Base-by-base conservation (phyloP, 2,329 filamentous ascomycete genomes). In the Lanzia echinophila region DNA sequence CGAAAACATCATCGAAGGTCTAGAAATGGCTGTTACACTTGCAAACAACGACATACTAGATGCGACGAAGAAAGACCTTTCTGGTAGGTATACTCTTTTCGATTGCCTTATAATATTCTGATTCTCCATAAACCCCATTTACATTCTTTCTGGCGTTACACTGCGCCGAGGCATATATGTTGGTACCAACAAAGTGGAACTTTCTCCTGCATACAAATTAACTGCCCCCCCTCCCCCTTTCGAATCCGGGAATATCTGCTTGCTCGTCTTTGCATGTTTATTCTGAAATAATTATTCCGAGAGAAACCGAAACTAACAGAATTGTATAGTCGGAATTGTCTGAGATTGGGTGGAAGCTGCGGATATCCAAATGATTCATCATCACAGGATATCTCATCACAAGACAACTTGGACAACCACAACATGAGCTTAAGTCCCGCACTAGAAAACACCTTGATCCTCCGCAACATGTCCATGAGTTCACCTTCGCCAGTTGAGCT, bases 41-140 rank as follows among this genome's bases (percentile, higher is more conserved):
- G 47, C 20, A 50, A 50, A 43, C 47, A 50, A 15, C 47, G 47
- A 20, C 47, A 50, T 43, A 50, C 39, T 19, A 36, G 47, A 19
- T 50, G 47, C 19, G 36, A 43, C 15, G 47, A 50, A 50, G 39
- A 28, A 17, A 43, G 39, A 20, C 47, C 47, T 13, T 50, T 42
- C 47, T 50, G 47, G 47, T 33, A 42, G 19, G 22, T 42, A 10
- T n/a, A n/a, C n/a, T n/a, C n/a, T n/a, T n/a, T n/a, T n/a, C n/a
- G n/a, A n/a, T n/a, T n/a, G n/a, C n/a, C n/a, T n/a, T n/a, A n/a
- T n/a, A n/a, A n/a, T n/a, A n/a, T n/a, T n/a, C n/a, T n/a, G n/a
- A n/a, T n/a, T n/a, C n/a, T n/a, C n/a, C n/a, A n/a, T n/a, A 28
- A 28, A 28, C 24, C 24, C 8, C 24, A 4, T 28, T 28, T 28